These are phyloP conservation scores for Aspergillus sclerotioniger DNA, from an alignment of 495 filamentous ascomycete species.

Conservation along the genomic window DNA sequence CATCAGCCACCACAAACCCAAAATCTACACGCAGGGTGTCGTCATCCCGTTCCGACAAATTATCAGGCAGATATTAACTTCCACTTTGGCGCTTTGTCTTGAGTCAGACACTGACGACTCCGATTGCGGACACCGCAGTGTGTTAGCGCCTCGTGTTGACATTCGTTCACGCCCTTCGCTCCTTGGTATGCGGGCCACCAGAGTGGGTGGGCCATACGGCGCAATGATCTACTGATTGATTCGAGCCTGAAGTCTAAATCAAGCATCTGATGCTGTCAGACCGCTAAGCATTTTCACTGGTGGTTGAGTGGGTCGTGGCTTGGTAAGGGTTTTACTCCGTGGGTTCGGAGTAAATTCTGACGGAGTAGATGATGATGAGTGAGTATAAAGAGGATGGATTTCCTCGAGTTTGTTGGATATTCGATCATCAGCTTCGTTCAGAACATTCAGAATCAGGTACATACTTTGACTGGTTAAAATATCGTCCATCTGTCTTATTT, in stretches of 20 bases:
- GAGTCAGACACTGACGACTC: too few relatives aligned
- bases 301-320: background rate
- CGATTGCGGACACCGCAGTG: background rate
- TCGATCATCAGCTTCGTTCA: background rate
- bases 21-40: too few relatives aligned
- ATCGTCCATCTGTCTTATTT: background rate
- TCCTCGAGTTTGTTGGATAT: background rate
- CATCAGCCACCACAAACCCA: too few relatives aligned
- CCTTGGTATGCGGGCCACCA: background rate
- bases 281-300: background rate
- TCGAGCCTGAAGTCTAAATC: background rate
- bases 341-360: background rate
- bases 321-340: background rate
- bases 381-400: background rate
- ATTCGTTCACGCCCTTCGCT: background rate
- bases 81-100: too few relatives aligned
- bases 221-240: background rate
- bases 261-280: background rate
- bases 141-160: background rate
- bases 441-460: background rate
- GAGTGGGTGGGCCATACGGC: background rate
- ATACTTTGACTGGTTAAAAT: background rate
- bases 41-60: too few relatives aligned
- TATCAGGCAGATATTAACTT: too few relatives aligned
- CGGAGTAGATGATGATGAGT: background rate